Evolutionary conservation across 177 flowering plant genomes (phyloP).

Genomic region (Vitis hybrid): DNA sequence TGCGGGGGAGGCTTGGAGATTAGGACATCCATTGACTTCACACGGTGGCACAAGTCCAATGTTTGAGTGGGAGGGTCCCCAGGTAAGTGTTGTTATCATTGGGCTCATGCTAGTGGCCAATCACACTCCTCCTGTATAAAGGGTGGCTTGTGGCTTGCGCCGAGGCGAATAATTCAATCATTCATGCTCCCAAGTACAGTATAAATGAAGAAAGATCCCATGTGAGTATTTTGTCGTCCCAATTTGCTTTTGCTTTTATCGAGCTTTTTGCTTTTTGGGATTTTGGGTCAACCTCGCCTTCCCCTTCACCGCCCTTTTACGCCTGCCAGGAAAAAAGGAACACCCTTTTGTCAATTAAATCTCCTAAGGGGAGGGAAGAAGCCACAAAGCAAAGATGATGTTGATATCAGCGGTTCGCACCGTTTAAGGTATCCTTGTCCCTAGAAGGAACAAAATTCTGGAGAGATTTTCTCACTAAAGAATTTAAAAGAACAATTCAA

Average conservation of each 20-base stretch:
- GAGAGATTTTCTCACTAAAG: background rate
- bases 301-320: constrained; percentile 1
- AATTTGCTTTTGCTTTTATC: constrained; percentile 15
- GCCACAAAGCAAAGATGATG: background rate
- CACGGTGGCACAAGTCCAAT: constrained; percentile 7
- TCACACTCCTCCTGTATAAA: constrained; percentile 20
- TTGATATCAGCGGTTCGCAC: background rate
- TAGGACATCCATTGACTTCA: constrained; percentile 25
- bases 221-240: constrained; percentile 15
- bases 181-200: constrained; percentile 22
- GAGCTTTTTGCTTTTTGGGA: constrained; percentile 13
- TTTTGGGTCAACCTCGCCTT: constrained; percentile 16
- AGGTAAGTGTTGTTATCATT: constrained; percentile 23
- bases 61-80: constrained; percentile 29
- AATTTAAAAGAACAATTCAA: background rate
- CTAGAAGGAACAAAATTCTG: background rate
- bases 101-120: constrained; percentile 17
- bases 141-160: constrained; percentile 7
- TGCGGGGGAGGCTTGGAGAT: too few species aligned
- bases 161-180: constrained; percentile 18
- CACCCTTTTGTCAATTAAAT: constrained; percentile 1
- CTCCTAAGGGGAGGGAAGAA: background rate
- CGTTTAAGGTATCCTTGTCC: background rate
- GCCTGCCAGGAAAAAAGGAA: constrained; percentile 7
- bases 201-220: constrained; percentile 12